phyloP scores from a whole-genome alignment of 495 filamentous ascomycete genomes.

The Rusavskia elegans region DNA sequence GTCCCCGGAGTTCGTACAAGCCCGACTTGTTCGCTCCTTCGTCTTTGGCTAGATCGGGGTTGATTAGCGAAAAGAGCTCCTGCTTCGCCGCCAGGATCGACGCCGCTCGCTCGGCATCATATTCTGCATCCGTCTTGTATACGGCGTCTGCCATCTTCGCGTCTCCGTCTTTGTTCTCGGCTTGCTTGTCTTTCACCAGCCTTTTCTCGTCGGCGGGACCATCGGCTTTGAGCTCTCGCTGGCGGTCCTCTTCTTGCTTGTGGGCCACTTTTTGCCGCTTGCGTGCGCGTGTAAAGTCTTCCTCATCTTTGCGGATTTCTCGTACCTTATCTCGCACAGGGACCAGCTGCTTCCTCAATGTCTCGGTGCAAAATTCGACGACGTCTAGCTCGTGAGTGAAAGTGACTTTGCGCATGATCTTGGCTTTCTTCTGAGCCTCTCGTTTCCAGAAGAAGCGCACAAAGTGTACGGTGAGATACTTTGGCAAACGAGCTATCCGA shows the following conservation, averaged over 20 bases:
- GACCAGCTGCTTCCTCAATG: slow-evolving; percentile 64
- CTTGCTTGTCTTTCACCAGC: slow-evolving; percentile 29
- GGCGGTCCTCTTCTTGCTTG: slow-evolving; percentile 39
- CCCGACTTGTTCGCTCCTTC: slow-evolving; percentile 80
- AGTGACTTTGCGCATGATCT: slow-evolving; percentile 97
- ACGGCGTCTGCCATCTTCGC: slow-evolving; percentile 54
- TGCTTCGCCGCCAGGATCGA: slow-evolving; percentile 64
- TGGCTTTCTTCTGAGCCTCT: slow-evolving; percentile 89
- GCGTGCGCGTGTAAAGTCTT: slow-evolving; percentile 71
- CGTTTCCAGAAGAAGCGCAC: slow-evolving; percentile 97
- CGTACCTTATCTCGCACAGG: slow-evolving; percentile 90
- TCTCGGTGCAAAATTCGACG: slow-evolving; percentile 89
- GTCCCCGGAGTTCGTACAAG: slow-evolving; percentile 82
- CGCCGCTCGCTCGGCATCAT: slow-evolving; percentile 67
- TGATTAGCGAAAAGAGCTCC: slow-evolving; percentile 60
- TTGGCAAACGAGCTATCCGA: slow-evolving; percentile 73
- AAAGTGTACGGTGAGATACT: slow-evolving; percentile 93
- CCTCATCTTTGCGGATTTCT: slow-evolving; percentile 85
- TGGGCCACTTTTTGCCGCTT: slow-evolving; percentile 73
- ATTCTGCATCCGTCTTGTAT: slow-evolving; percentile 85
- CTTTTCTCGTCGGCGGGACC: slow-evolving; percentile 35
- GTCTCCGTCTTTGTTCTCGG: slow-evolving; percentile 39
- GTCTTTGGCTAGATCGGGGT: slow-evolving; percentile 54
- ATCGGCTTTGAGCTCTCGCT: slow-evolving; percentile 33
- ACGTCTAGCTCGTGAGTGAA: slow-evolving; percentile 88